These are phyloP conservation scores for Beta lomatogona DNA, from an alignment of 179 eudicot species.

Conservation along the genomic window DNA sequence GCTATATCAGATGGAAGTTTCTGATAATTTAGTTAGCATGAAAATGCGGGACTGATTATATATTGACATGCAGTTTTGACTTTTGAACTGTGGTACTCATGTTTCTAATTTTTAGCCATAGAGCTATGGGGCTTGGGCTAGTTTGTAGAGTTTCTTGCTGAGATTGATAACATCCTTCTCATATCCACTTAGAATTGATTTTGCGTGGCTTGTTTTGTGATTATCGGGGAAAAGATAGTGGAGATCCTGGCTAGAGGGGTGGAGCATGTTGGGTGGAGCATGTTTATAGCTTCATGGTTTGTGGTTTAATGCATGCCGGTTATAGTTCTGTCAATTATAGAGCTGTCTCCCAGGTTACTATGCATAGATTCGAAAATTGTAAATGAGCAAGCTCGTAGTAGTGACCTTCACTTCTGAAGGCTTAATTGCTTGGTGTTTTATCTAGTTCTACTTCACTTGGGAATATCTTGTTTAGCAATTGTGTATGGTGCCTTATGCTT, in stretches of 20 bases:
- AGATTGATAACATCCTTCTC: not conserved
- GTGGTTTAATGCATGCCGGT: not conserved
- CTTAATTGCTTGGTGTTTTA: not conserved
- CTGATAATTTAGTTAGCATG: not conserved
- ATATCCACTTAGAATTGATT: not conserved
- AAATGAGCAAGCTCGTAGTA: not conserved
- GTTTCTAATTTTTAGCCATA: not conserved
- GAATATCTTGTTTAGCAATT: conserved; percentile 12
- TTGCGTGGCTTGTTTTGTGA: not conserved
- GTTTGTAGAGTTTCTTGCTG: not conserved
- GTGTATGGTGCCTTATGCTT: conserved; percentile 6
- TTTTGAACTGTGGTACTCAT: not conserved
- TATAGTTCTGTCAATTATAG: not conserved
- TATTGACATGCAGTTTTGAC: too few species aligned
- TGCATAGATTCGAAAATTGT: not conserved
- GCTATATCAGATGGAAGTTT: not conserved
- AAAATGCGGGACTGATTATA: not conserved
- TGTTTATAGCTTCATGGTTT: not conserved
- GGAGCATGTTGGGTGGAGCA: not conserved
- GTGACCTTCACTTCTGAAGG: not conserved
- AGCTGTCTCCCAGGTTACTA: not conserved
- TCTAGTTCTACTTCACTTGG: conserved; percentile 22
- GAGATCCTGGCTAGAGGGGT: not conserved
- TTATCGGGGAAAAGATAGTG: not conserved
- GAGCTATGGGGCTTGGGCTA: not conserved